Percentiles rank a stretch among this genome's conserved stretches.
phyloP scores from a whole-genome alignment of 176 grass and related monocot species.

The Urochloa ruziziensis region DNA sequence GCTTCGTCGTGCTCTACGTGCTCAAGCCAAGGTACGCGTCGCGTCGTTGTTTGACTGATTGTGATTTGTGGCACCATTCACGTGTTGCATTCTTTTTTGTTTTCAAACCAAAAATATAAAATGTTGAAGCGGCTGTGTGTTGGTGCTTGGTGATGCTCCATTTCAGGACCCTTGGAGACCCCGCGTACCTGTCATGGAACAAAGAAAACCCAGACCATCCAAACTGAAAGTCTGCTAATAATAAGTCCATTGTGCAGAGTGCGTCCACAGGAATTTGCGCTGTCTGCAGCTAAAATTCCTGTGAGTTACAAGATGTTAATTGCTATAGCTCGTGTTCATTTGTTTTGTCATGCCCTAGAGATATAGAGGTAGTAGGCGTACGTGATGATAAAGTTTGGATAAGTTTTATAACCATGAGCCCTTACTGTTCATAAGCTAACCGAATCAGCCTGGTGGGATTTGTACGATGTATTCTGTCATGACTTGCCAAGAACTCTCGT shows the following conservation, averaged over 20 bases:
- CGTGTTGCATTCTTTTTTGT: background rate
- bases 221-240: constrained; percentile 17
- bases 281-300: background rate
- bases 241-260: background rate
- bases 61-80: background rate
- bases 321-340: background rate
- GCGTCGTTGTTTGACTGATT: background rate
- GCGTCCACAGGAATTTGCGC: background rate
- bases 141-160: background rate
- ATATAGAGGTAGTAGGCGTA: background rate
- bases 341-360: background rate
- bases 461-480: too few relatives aligned
- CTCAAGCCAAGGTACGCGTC: constrained; percentile 64
- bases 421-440: background rate
- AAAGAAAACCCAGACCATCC: constrained; percentile 36
- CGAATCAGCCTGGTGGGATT: too few relatives aligned
- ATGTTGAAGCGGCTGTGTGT: background rate
- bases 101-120: background rate
- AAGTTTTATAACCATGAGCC: background rate
- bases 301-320: background rate
- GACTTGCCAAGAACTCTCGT: too few relatives aligned
- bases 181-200: constrained; percentile 85
- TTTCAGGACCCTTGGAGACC: constrained; percentile 85
- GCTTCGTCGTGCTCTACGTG: constrained; percentile 64
- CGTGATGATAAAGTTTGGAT: background rate